Evolutionary conservation across 176 grass and related monocot species (phyloP), one percentile per base, ranked within the genome.

Genomic region (Oropetium thomaeum): DNA sequence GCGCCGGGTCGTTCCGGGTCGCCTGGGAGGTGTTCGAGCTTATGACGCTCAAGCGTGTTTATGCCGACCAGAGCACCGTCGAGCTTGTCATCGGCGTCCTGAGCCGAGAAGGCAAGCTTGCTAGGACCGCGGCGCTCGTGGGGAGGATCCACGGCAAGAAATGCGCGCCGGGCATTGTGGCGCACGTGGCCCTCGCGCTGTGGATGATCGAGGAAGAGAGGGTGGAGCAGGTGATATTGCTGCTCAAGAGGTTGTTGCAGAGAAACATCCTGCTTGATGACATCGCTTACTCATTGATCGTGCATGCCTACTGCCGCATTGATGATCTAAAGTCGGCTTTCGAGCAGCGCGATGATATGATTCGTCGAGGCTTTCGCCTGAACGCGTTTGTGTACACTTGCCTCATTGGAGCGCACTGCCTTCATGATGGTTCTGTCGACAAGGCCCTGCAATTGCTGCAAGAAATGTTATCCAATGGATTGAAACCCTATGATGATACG

Each of bases 11-110:
- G 59, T 84, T 84, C 78, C 39, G 58, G 8, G 65, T 86, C 54
- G 90, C 90, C 25, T 97, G 90, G 94, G 83, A 91, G 83, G 88
- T 93, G 86, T 89, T 97, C 81, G 90, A 93, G 86, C 78, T 78
- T 86, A 97, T 97, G 94, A 77, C 90, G 25, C 83, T 78, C 5
- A 93, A 77, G 81, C 87, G 90, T 32, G 47, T 93, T 26, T 91
- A 89, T 48, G 90, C 88, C 20, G 87, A 93, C 79, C 81, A 93
- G 71, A 49, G 69, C 47, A 93, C 90, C 12, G 59, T 84, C 1
- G 85, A 97, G 78, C 70, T 86, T 34, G 81, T 91, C 83, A 35
- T 97, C 10, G 79, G 85, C 71, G 71, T 89, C 26, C 85, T 93
- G 65, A 88, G 88, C 85, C 83, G 87, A 44, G 86, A 91, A 44